A percentile compares a stretch with the other conserved stretches of the same genome.
Conservation (phyloP, 1,139 yeast species). For the Taphrina wiesneri region DNA sequence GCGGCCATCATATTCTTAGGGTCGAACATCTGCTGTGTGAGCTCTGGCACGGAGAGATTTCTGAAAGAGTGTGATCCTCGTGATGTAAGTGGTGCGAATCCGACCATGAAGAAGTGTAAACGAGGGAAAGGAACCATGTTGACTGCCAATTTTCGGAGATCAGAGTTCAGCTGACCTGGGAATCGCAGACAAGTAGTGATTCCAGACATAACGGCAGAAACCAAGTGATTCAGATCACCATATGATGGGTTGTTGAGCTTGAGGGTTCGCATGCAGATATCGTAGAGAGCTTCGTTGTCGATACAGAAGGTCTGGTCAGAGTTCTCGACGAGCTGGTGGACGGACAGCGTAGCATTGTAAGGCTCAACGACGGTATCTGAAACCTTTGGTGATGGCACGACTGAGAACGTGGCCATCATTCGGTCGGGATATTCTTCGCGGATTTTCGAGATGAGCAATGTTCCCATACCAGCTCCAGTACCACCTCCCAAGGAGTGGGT, state of each 20-base stretch:
- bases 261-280: slow-evolving; percentile 50
- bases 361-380: slow-evolving; percentile 54
- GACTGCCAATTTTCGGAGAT: slow-evolving; percentile 52
- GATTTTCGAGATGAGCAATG: slow-evolving; percentile 49
- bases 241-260: slow-evolving; percentile 49
- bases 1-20: slow-evolving; percentile 53
- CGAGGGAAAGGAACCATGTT: slow-evolving; percentile 54
- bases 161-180: slow-evolving; percentile 54
- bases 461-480: slow-evolving; percentile 53
- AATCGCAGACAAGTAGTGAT: slow-evolving; percentile 52
- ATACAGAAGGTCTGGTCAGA: slow-evolving; percentile 53
- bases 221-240: slow-evolving; percentile 50
- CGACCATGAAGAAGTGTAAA: slow-evolving; percentile 52
- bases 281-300: slow-evolving; percentile 53
- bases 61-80: slow-evolving; percentile 51
- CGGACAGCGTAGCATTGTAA: slow-evolving; percentile 50
- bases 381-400: slow-evolving; percentile 51
- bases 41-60: slow-evolving; percentile 50
- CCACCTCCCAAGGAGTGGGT: slow-evolving; percentile 55
- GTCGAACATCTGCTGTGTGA: slow-evolving; percentile 52
- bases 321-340: slow-evolving; percentile 51
- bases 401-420: slow-evolving; percentile 53
- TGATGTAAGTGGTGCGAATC: slow-evolving; percentile 51
- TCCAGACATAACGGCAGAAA: slow-evolving; percentile 53
- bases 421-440: slow-evolving; percentile 53